Evolutionary conservation across 2,329 filamentous ascomycete species (phyloP).

Genomic region (Beauveria australis): DNA sequence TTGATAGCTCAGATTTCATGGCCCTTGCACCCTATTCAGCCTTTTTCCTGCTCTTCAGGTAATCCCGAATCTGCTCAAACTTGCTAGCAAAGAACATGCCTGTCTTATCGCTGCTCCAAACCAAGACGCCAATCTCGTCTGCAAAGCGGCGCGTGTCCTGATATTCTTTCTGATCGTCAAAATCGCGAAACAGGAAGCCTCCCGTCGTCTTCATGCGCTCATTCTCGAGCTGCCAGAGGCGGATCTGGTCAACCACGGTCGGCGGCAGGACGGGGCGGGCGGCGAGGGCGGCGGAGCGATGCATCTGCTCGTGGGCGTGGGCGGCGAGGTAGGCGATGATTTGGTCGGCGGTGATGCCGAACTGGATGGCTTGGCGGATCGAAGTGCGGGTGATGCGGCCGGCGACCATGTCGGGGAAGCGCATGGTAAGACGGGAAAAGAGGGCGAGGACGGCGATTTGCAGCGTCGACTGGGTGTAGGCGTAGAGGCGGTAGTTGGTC

Average conservation of each 20-base stretch:
- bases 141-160: slow-evolving; percentile 67
- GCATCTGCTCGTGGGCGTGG: slow-evolving; percentile 93
- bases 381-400: slow-evolving; percentile 85
- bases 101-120: slow-evolving; percentile 74
- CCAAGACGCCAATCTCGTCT: slow-evolving; percentile 79
- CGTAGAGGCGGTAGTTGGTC: slow-evolving; percentile 96
- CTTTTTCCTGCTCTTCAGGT: slow-evolving; percentile 59
- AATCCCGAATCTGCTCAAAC: slow-evolving; percentile 80
- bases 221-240: slow-evolving; percentile 94
- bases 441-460: slow-evolving; percentile 91
- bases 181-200: slow-evolving; percentile 87
- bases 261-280: slow-evolving; percentile 74
- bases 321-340: slow-evolving; percentile 88
- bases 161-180: slow-evolving; percentile 64
- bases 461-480: slow-evolving; percentile 87
- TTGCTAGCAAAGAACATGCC: slow-evolving; percentile 87
- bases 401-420: slow-evolving; percentile 85
- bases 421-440: slow-evolving; percentile 79
- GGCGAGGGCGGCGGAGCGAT: slow-evolving; percentile 50
- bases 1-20: no score
- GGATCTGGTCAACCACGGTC: slow-evolving; percentile 94
- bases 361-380: slow-evolving; percentile 75
- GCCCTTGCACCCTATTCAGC: slow-evolving; percentile 23
- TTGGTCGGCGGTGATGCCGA: slow-evolving; percentile 90
- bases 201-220: slow-evolving; percentile 80